Conservation (phyloP, 192 early-diverging fungal genomes). For the Linnemannia hyalina region DNA sequence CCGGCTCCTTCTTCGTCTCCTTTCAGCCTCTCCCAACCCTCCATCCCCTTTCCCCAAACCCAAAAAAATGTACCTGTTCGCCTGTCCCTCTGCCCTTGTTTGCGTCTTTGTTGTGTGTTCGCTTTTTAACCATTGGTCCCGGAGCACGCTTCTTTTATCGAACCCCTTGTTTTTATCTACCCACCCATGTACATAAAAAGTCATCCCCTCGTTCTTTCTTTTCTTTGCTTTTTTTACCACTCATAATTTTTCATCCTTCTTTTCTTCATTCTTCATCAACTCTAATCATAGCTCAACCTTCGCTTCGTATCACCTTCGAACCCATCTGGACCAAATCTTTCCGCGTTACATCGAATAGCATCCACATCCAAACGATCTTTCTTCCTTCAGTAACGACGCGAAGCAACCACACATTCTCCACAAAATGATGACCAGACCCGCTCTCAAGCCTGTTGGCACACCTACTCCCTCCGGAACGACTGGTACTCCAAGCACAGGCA, state of each 20-base stretch:
- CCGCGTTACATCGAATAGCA: neutral
- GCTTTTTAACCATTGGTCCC: neutral
- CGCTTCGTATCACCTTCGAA: neutral
- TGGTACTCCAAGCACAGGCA: neutral
- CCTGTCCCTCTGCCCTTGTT: neutral
- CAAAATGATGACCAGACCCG: neutral
- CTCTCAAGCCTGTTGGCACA: neutral
- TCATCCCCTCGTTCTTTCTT: neutral
- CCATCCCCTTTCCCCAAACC: neutral
- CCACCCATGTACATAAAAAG: slow-evolving; percentile 4
- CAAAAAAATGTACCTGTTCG: neutral
- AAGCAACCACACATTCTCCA: neutral
- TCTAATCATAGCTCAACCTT: neutral
- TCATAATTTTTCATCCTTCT: neutral
- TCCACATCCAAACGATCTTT: neutral
- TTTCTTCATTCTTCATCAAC: neutral
- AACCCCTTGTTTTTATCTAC: neutral
- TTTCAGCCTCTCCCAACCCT: neutral
- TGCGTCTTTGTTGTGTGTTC: neutral
- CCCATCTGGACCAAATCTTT: neutral
- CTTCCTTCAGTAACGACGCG: neutral
- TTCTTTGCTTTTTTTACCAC: neutral
- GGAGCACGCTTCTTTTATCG: neutral
- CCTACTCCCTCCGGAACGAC: neutral
- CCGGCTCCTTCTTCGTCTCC: neutral